These are phyloP conservation scores for Loxodes magnus DNA, from an alignment of 73 alveolate genomes.

Conservation along the genomic window DNA sequence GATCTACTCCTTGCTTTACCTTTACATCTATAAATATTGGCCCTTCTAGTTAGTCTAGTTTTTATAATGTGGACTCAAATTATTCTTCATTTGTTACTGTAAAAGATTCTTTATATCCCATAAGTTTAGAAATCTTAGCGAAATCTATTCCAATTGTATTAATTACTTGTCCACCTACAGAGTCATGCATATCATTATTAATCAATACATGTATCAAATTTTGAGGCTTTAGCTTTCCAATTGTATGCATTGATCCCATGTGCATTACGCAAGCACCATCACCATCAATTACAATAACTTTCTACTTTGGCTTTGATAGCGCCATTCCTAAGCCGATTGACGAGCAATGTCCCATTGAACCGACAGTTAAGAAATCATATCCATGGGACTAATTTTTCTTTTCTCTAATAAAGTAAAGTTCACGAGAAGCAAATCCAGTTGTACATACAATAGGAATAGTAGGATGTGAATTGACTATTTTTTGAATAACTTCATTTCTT, in stretches of 20 bases:
- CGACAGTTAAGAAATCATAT: constrained; percentile 61
- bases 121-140: constrained; percentile 44
- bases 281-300: constrained; percentile 78
- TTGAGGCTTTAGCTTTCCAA: constrained; percentile 43
- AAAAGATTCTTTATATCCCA: constrained; percentile 54
- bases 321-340: constrained; percentile 79
- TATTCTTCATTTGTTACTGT: constrained; percentile 39
- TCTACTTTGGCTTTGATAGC: constrained; percentile 31
- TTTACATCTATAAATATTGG: constrained; percentile 39
- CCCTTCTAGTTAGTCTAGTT: constrained; percentile 30
- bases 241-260: constrained; percentile 71
- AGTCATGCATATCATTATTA: constrained; percentile 80
- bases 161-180: constrained; percentile 89
- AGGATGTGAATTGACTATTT: constrained; percentile 24
- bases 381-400: constrained; percentile 13
- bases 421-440: constrained; percentile 87
- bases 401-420: constrained; percentile 67
- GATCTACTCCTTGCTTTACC: constrained; percentile 53
- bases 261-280: constrained; percentile 91
- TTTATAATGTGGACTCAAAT: constrained; percentile 11
- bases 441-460: constrained; percentile 55
- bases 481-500: constrained; percentile 52
- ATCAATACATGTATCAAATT: constrained; percentile 57
- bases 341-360: constrained; percentile 90
- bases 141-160: constrained; percentile 40